These are phyloP conservation scores for Saccharomyces paradoxus DNA, from an alignment of 805 yeast species.

Conservation along the genomic window DNA sequence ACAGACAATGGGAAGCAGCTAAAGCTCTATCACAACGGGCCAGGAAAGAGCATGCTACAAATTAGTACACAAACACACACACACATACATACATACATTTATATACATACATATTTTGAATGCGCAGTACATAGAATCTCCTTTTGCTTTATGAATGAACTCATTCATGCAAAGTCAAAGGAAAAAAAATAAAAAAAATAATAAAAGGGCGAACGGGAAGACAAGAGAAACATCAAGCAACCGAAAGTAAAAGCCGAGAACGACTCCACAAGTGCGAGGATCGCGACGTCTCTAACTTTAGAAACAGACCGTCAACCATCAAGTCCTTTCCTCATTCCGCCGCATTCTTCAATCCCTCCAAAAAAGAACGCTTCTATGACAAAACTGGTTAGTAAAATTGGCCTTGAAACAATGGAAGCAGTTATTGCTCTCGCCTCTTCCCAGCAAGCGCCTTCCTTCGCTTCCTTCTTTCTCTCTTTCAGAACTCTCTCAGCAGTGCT, in stretches of 20 bases:
- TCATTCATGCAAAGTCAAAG: conserved; percentile 17
- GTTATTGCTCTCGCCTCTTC: not conserved
- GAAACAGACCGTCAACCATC: not conserved
- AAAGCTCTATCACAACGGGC: not conserved
- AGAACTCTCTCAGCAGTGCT: not conserved
- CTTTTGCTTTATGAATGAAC: conserved; percentile 16
- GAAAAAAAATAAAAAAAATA: conserved; percentile 12
- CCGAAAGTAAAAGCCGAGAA: conserved; percentile 7
- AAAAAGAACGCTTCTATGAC: not conserved
- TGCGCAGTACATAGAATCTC: not conserved
- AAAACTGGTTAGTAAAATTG: not conserved
- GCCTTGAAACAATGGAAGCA: not conserved
- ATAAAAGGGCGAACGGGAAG: conserved; percentile 16
- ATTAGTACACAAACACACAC: not conserved
- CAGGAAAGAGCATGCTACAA: not conserved
- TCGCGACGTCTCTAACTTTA: conserved; percentile 24
- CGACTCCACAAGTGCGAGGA: conserved; percentile 21
- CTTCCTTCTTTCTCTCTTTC: not conserved
- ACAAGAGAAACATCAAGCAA: conserved; percentile 26
- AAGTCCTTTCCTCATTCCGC: not conserved
- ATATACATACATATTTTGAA: not conserved
- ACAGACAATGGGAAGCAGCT: not conserved
- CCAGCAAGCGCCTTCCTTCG: not conserved
- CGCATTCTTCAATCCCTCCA: not conserved
- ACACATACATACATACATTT: not conserved